phyloP scores from a whole-genome alignment of 805 yeast genomes.

The Nematodospora valgi region DNA sequence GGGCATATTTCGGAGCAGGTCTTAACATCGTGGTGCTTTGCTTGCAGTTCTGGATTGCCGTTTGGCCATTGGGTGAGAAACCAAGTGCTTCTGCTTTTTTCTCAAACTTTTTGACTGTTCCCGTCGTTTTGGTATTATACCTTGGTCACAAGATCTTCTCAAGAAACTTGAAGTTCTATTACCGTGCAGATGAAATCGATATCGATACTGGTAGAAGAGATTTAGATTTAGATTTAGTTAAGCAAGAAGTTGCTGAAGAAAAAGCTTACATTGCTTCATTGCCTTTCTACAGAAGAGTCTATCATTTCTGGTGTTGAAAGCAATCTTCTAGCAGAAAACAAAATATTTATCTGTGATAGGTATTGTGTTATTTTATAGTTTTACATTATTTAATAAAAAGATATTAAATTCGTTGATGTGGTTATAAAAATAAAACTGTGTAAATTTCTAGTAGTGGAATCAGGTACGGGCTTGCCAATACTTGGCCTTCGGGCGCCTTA shows the following conservation, averaged over 20 bases:
- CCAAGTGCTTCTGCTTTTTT: constrained; percentile 31
- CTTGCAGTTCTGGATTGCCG: constrained; percentile 67
- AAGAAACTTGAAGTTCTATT: constrained; percentile 23
- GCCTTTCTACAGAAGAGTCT: constrained; percentile 24
- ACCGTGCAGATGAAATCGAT: constrained; percentile 29
- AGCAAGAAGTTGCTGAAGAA: constrained; percentile 36
- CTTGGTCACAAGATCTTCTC: constrained; percentile 26
- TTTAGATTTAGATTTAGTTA: constrained; percentile 30
- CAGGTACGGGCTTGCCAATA: too few relatives aligned
- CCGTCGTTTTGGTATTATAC: constrained; percentile 30
- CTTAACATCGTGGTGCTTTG: constrained; percentile 49
- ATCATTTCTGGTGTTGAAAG: constrained; percentile 30
- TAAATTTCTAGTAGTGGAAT: too few relatives aligned
- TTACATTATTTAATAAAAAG: too few relatives aligned
- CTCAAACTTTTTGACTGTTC: constrained; percentile 30
- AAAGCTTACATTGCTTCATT: constrained; percentile 21
- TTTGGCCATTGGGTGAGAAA: constrained; percentile 51
- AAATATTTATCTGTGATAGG: too few relatives aligned
- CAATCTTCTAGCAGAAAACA: too few relatives aligned
- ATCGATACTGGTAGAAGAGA: constrained; percentile 36
- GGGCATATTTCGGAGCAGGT: constrained; percentile 49
- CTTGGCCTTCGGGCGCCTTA: too few relatives aligned
- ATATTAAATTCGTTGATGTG: too few relatives aligned
- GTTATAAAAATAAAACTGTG: too few relatives aligned
- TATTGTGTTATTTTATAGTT: too few relatives aligned